Evolutionary conservation across 495 filamentous ascomycete genomes (phyloP).

Genomic region (Sabuloglossum arenarium): DNA sequence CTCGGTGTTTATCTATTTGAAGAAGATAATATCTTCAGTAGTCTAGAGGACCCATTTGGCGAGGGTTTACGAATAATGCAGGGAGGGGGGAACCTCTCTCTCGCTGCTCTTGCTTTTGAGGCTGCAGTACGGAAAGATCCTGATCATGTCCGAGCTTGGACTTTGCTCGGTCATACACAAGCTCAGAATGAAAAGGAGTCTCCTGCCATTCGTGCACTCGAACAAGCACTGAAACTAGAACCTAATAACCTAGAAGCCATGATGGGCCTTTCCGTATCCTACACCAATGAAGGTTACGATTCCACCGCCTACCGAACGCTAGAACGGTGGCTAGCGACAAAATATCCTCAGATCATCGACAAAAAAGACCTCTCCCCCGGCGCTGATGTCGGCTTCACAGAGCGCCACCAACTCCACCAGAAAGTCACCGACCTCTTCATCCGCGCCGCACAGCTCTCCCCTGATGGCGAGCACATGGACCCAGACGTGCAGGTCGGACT

Average conservation of each 20-base stretch:
- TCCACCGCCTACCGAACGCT: slow-evolving; percentile 89
- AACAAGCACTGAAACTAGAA: slow-evolving; percentile 76
- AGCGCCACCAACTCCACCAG: slow-evolving; percentile 75
- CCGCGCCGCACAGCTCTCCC: slow-evolving; percentile 73
- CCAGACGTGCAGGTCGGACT: slow-evolving; percentile 95
- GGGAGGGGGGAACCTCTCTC: slow-evolving; percentile 78
- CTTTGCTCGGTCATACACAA: slow-evolving; percentile 71
- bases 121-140: slow-evolving; percentile 81
- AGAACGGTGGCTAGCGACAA: slow-evolving; percentile 85
- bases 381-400: slow-evolving; percentile 72
- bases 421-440: slow-evolving; percentile 83
- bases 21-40: slow-evolving; percentile 69
- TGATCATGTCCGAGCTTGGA: slow-evolving; percentile 80
- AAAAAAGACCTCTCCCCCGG: slow-evolving; percentile 43
- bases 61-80: slow-evolving; percentile 83
- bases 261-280: slow-evolving; percentile 93
- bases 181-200: slow-evolving; percentile 97
- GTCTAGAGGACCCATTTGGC: slow-evolving; percentile 58
- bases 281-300: slow-evolving; percentile 98
- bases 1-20: slow-evolving; percentile 85
- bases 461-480: slow-evolving; percentile 77
- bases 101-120: slow-evolving; percentile 93
- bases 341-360: slow-evolving; percentile 64
- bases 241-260: slow-evolving; percentile 69
- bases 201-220: slow-evolving; percentile 91